Evolutionary conservation across 176 grass and related monocot genomes (phyloP).

Genomic region (Microstegium vimineum): DNA sequence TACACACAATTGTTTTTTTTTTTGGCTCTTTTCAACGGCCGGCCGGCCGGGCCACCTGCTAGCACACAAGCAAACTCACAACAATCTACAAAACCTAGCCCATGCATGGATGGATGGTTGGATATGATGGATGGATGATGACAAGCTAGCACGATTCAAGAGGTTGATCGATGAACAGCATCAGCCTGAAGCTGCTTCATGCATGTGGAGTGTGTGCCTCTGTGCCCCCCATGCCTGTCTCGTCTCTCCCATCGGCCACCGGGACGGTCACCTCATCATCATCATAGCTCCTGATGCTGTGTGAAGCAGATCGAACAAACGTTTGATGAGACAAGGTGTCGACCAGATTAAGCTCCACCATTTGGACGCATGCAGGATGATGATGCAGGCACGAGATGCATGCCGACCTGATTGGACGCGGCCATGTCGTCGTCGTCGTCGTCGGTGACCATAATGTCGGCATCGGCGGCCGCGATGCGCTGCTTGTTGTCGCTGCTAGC

Average conservation of each 20-base stretch:
- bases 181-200: conserved; percentile 1
- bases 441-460: conserved; percentile 4
- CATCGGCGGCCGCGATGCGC: conserved; percentile 5
- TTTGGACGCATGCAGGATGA: neutral
- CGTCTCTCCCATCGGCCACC: neutral
- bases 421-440: neutral
- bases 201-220: neutral
- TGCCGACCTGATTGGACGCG: conserved; percentile 39
- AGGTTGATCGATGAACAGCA: neutral
- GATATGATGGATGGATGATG: neutral
- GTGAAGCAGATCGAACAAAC: conserved; percentile 6
- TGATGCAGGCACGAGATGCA: neutral
- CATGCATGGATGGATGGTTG: too few relatives aligned
- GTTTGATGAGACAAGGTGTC: conserved; percentile 25
- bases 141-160: neutral
- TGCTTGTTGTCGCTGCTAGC: conserved; percentile 26
- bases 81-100: conserved; percentile 43
- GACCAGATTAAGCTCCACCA: neutral
- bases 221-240: conserved; percentile 3
- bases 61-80: conserved; percentile 31
- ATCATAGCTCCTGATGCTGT: conserved; percentile 37
- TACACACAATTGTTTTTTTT: conserved; percentile 34
- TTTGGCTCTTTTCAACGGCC: conserved; percentile 31
- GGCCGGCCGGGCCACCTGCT: conserved; percentile 8
- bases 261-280: conserved; percentile 20